Percentiles rank a stretch among this genome's conserved stretches.
Evolutionary conservation across 179 eudicot genomes (phyloP).

Genomic region (Spergularia azorica): DNA sequence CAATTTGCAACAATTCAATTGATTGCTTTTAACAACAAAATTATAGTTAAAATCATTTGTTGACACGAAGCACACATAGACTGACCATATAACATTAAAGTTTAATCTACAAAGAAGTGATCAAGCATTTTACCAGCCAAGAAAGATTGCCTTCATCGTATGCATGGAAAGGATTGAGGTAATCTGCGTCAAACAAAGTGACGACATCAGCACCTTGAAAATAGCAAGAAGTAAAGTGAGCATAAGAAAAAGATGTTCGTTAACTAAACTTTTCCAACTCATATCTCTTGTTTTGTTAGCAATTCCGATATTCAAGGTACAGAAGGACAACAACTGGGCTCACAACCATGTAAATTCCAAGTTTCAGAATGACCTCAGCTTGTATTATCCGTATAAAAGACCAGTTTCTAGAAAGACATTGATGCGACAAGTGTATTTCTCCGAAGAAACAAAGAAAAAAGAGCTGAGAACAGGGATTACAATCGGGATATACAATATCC

Average conservation of each 20-base stretch:
- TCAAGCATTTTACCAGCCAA: conserved; percentile 75
- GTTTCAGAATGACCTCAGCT: not conserved
- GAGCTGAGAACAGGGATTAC: conserved; percentile 38
- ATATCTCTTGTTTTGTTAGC: not conserved
- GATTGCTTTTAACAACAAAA: not conserved
- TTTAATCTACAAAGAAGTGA: not conserved
- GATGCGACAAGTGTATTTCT: not conserved
- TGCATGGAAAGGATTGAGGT: conserved; percentile 97
- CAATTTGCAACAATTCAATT: no score
- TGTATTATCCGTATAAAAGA: not conserved
- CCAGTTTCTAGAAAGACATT: not conserved
- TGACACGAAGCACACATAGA: not conserved
- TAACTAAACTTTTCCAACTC: not conserved
- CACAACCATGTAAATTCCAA: not conserved
- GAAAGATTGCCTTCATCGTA: conserved; percentile 98
- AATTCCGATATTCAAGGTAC: not conserved
- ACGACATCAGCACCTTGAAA: conserved; percentile 17
- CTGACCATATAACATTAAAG: not conserved
- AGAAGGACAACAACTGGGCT: not conserved
- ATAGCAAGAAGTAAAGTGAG: not conserved
- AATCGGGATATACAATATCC: conserved; percentile 68
- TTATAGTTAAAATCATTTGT: not conserved
- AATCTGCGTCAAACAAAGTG: conserved; percentile 58
- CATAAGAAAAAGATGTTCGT: not conserved
- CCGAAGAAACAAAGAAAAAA: not conserved